Evolutionary conservation across 2,329 filamentous ascomycete genomes (phyloP).

Genomic region (Stagonosporopsis chrysanthemi): DNA sequence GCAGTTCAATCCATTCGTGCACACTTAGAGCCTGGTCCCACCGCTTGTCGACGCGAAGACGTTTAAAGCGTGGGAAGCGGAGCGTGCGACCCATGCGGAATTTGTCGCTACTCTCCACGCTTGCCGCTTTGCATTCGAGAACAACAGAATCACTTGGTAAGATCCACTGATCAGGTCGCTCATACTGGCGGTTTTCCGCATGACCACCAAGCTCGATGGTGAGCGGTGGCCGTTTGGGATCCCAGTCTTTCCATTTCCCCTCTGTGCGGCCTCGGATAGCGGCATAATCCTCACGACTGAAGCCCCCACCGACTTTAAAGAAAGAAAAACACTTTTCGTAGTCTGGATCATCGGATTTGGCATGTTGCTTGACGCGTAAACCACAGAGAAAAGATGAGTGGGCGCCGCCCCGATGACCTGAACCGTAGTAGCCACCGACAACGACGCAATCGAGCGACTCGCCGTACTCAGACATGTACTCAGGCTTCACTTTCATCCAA

Average conservation of each 20-base stretch:
- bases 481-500: conserved; percentile 98
- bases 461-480: conserved; percentile 97
- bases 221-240: conserved; percentile 75
- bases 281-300: conserved; percentile 83
- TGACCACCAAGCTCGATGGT: conserved; percentile 81
- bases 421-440: conserved; percentile 92
- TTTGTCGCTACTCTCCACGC: conserved; percentile 74
- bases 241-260: conserved; percentile 91
- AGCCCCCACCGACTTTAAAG: conserved; percentile 96
- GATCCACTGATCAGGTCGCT: conserved; percentile 92
- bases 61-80: conserved; percentile 89
- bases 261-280: conserved; percentile 84
- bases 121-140: conserved; percentile 86
- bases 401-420: conserved; percentile 80
- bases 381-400: conserved; percentile 92
- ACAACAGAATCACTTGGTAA: conserved; percentile 87
- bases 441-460: conserved; percentile 90
- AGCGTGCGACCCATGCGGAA: conserved; percentile 81
- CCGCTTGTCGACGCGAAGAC: conserved; percentile 78
- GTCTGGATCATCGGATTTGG: conserved; percentile 62
- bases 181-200: conserved; percentile 71
- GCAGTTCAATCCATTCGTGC: conserved; percentile 78
- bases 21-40: conserved; percentile 84
- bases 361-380: conserved; percentile 74
- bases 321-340: conserved; percentile 89